phyloP scores from a whole-genome alignment of 495 filamentous ascomycete genomes.

The Pseudoneurospora amorphoporcata region DNA sequence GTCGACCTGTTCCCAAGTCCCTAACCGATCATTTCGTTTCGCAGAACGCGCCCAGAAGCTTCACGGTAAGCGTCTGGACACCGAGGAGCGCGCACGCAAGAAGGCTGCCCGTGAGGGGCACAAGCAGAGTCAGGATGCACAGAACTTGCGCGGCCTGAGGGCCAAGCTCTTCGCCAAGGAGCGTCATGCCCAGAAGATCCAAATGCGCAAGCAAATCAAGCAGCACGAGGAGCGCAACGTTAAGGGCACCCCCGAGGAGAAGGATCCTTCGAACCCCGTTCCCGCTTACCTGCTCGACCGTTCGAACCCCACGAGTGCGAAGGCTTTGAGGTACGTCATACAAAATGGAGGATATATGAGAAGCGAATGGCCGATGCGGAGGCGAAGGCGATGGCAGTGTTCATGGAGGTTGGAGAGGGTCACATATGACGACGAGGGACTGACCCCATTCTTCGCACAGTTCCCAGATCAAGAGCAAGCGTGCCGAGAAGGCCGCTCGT shows the following conservation, averaged over 20 bases:
- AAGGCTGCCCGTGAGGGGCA: conserved; percentile 78
- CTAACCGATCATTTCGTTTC: conserved; percentile 1
- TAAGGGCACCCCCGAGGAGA: conserved; percentile 71
- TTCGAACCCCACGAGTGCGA: conserved; percentile 74
- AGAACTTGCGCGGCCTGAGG: conserved; percentile 80
- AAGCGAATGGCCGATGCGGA: conserved; percentile 8
- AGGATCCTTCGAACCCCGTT: conserved; percentile 61
- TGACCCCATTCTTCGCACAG: background rate
- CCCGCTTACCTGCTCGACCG: conserved; percentile 89
- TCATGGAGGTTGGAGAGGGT: background rate
- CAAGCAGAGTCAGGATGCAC: conserved; percentile 73
- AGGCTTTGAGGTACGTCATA: conserved; percentile 62
- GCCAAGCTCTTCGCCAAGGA: conserved; percentile 94
- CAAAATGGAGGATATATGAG: conserved; percentile 66
- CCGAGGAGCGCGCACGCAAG: conserved; percentile 88
- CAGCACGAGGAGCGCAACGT: conserved; percentile 91
- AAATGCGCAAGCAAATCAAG: conserved; percentile 95
- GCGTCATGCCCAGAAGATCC: conserved; percentile 94
- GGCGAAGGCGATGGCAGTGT: background rate
- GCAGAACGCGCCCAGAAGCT: conserved; percentile 24
- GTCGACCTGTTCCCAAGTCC: background rate
- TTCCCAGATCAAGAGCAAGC: conserved; percentile 33
- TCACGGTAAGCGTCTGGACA: conserved; percentile 57
- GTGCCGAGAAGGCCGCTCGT: conserved; percentile 88
- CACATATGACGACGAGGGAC: background rate